A percentile compares a stretch with the other conserved stretches of the same genome.
Conservation (phyloP, 1,284 basidiomycete species). For the Testicularia cyperi region DNA sequence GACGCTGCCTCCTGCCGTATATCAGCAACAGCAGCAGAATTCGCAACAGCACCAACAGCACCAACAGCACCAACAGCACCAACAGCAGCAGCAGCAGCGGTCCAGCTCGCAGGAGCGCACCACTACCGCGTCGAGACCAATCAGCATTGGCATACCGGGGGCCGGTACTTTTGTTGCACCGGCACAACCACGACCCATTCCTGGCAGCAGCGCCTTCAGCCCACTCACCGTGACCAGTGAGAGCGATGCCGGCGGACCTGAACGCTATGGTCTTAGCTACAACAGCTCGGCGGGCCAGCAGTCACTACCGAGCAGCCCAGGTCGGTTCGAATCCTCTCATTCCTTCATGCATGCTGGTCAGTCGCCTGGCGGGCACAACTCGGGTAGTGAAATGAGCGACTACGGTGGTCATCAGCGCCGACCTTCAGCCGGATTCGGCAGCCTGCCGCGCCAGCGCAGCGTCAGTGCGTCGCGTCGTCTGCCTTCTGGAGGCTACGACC, state of each 20-base stretch:
- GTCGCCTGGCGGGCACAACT: conserved; percentile 26
- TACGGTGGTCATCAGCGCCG: conserved; percentile 24
- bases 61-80: too few species aligned
- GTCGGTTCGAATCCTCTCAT: conserved; percentile 10
- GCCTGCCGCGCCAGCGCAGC: conserved; percentile 26
- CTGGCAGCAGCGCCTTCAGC: conserved; percentile 35
- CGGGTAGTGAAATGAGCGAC: conserved; percentile 39
- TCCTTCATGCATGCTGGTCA: conserved; percentile 24
- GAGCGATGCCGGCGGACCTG: conserved; percentile 44
- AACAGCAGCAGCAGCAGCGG: conserved; percentile 6
- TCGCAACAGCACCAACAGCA: too few species aligned
- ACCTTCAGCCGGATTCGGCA: conserved; percentile 23
- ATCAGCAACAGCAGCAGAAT: too few species aligned
- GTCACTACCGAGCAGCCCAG: conserved; percentile 41
- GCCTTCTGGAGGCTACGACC: conserved; percentile 11
- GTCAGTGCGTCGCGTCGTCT: conserved; percentile 20
- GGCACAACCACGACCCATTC: conserved; percentile 43
- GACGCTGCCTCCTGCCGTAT: too few species aligned
- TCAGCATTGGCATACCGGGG: conserved; percentile 45
- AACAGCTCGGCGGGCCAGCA: conserved; percentile 39
- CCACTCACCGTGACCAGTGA: conserved; percentile 43
- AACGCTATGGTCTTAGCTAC: conserved; percentile 49
- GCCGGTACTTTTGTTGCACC: conserved; percentile 26
- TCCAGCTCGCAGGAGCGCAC: conserved; percentile 28
- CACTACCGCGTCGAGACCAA: conserved; percentile 8